Evolutionary conservation across 2,329 filamentous ascomycete genomes (phyloP).

Genomic region (Trichoderma breve): DNA sequence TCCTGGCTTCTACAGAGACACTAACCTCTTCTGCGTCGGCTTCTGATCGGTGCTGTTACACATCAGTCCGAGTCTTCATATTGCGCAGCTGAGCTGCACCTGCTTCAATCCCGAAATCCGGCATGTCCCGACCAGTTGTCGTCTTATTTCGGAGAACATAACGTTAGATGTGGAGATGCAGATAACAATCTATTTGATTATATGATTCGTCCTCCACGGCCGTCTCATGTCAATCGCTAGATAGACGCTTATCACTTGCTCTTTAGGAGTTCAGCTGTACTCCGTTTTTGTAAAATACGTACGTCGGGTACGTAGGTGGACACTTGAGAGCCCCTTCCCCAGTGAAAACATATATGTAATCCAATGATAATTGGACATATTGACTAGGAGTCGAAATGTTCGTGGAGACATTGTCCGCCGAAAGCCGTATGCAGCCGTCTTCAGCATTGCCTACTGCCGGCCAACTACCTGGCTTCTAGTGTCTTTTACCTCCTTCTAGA

Average conservation of each 20-base stretch:
- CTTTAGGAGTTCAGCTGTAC: neutral
- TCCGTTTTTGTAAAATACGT: neutral
- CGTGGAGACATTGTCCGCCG: neutral
- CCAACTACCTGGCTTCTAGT: neutral
- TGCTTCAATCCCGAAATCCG: neutral
- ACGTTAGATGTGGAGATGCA: neutral
- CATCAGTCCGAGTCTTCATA: neutral
- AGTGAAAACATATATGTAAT: neutral
- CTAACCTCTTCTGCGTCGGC: neutral
- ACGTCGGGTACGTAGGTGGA: neutral
- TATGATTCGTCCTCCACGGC: neutral
- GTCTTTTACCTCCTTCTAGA: neutral
- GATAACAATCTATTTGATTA: neutral
- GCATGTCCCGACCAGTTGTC: neutral
- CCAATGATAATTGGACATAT: too few relatives aligned
- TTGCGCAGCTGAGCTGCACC: neutral
- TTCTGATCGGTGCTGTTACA: neutral
- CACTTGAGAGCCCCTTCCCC: neutral
- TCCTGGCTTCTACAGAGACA: neutral
- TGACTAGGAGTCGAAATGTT: too few relatives aligned
- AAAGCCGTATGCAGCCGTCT: constrained; percentile 6
- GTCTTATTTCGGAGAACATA: neutral
- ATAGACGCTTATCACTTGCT: neutral
- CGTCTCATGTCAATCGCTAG: neutral
- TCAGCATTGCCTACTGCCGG: neutral